These are phyloP conservation scores for Aspergillus sclerotiicarbonarius DNA, from an alignment of 495 filamentous ascomycete species.

Conservation along the genomic window DNA sequence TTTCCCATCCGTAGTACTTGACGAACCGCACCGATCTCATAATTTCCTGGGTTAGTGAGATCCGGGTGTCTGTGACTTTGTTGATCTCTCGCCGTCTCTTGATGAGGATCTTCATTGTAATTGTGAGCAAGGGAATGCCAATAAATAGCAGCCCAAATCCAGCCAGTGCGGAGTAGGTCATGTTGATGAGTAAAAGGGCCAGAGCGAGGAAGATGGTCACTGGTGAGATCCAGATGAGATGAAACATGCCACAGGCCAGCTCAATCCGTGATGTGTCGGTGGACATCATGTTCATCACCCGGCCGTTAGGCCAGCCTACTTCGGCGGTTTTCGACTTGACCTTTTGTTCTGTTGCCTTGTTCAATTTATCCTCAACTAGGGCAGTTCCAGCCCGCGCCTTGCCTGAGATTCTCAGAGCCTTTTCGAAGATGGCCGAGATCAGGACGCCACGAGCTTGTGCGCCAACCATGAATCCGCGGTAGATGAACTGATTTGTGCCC, in stretches of 20 bases:
- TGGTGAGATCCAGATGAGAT: slow-evolving; percentile 84
- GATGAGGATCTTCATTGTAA: slow-evolving; percentile 70
- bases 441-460: slow-evolving; percentile 72
- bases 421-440: slow-evolving; percentile 74
- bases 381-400: slow-evolving; percentile 68
- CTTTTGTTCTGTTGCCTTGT: slow-evolving; percentile 42
- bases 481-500: slow-evolving; percentile 78
- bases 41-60: slow-evolving; percentile 90
- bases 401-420: slow-evolving; percentile 77
- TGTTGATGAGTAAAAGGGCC: slow-evolving; percentile 74
- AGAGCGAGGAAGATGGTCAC: slow-evolving; percentile 75
- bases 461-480: slow-evolving; percentile 75
- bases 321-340: slow-evolving; percentile 54
- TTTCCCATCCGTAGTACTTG: slow-evolving; percentile 96
- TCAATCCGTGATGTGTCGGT: slow-evolving; percentile 91
- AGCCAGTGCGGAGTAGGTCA: slow-evolving; percentile 83
- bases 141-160: slow-evolving; percentile 81
- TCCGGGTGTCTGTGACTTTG: slow-evolving; percentile 86
- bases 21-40: slow-evolving; percentile 88
- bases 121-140: slow-evolving; percentile 70
- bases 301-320: slow-evolving; percentile 84
- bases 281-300: slow-evolving; percentile 88
- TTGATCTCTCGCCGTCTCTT: slow-evolving; percentile 73
- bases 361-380: slow-evolving; percentile 28
- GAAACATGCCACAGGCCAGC: slow-evolving; percentile 80